These are phyloP conservation scores for Gymnopus androsaceus DNA, from an alignment of 1,284 basidiomycete genomes.

Conservation along the genomic window DNA sequence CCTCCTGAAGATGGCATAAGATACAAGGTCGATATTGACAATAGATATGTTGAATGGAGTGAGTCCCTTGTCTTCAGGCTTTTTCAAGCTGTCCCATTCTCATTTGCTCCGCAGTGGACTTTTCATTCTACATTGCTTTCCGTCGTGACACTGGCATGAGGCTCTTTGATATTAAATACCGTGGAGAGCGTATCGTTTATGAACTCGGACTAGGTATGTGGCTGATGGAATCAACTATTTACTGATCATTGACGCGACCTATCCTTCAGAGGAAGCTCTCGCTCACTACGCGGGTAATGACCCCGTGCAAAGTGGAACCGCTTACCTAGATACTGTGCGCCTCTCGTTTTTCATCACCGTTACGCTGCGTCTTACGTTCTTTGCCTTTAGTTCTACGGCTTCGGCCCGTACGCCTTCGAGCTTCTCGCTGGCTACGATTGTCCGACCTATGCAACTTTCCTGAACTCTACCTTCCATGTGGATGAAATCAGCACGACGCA, in stretches of 20 bases:
- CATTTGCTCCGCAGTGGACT: conserved; percentile 18
- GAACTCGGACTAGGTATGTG: conserved; percentile 19
- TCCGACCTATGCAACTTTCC: conserved; percentile 22
- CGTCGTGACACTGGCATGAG: conserved; percentile 11
- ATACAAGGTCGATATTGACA: conserved; percentile 9
- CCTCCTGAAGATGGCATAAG: conserved; percentile 9
- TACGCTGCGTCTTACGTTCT: neutral
- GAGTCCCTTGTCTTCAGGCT: neutral
- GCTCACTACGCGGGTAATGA: conserved; percentile 70
- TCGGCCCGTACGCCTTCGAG: conserved; percentile 23
- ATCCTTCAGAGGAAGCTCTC: conserved; percentile 49
- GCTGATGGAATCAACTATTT: neutral
- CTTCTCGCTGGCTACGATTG: conserved; percentile 24
- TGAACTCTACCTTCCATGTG: conserved; percentile 23
- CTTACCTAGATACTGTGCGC: conserved; percentile 53
- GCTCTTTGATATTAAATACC: conserved; percentile 23
- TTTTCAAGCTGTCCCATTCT: neutral
- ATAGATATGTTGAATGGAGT: conserved; percentile 12
- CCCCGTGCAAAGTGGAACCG: conserved; percentile 62
- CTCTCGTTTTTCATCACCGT: conserved; percentile 13
- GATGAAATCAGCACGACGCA: conserved; percentile 22
- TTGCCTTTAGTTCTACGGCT: neutral
- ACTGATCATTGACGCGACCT: neutral
- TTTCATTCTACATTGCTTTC: conserved; percentile 21
- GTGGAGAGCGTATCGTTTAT: conserved; percentile 23